A percentile compares a stretch with the other conserved stretches of the same genome.
These are phyloP conservation scores for Annona squamosa DNA, from an alignment of 164 flowering plant species.

Conservation along the genomic window DNA sequence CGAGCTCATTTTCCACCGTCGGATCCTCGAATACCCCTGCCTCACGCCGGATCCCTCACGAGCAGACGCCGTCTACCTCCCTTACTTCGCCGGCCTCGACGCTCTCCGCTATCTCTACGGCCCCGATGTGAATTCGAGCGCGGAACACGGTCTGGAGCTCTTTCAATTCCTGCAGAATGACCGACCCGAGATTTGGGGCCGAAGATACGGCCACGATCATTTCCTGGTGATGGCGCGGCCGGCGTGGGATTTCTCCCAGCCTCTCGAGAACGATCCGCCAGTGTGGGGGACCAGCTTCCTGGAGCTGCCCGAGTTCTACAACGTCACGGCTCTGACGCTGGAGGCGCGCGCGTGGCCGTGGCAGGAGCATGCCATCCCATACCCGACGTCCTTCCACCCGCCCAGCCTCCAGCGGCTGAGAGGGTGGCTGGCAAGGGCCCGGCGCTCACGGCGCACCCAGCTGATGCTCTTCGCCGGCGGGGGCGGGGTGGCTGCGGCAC, in stretches of 20 bases:
- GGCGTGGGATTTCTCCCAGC: constrained; percentile 91
- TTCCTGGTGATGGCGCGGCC: constrained; percentile 77
- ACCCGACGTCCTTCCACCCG: constrained; percentile 91
- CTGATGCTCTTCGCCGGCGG: constrained; percentile 86
- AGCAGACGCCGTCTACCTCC: constrained; percentile 74
- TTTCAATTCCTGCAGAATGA: constrained; percentile 32
- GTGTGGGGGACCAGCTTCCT: constrained; percentile 88
- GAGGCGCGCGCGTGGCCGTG: constrained; percentile 81
- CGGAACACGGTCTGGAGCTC: constrained; percentile 59
- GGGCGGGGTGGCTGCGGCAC: constrained; percentile 52
- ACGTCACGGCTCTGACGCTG: constrained; percentile 60
- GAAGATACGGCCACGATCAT: constrained; percentile 62
- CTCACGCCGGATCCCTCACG: constrained; percentile 50
- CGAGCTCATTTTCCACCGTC: constrained; percentile 81
- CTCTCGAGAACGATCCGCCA: constrained; percentile 41
- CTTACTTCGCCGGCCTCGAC: constrained; percentile 73
- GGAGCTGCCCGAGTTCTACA: constrained; percentile 64
- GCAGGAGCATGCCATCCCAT: constrained; percentile 89
- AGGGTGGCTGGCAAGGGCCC: constrained; percentile 55
- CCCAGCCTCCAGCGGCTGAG: constrained; percentile 37
- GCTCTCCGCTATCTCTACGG: constrained; percentile 66
- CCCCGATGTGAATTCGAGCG: constrained; percentile 33
- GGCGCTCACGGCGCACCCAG: constrained; percentile 41
- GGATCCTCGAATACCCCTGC: constrained; percentile 89
- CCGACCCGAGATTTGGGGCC: constrained; percentile 41